Evolutionary conservation across 345 rosid species (phyloP), one percentile per base, ranked within the genome.

Genomic region (Durio zibethinus): DNA sequence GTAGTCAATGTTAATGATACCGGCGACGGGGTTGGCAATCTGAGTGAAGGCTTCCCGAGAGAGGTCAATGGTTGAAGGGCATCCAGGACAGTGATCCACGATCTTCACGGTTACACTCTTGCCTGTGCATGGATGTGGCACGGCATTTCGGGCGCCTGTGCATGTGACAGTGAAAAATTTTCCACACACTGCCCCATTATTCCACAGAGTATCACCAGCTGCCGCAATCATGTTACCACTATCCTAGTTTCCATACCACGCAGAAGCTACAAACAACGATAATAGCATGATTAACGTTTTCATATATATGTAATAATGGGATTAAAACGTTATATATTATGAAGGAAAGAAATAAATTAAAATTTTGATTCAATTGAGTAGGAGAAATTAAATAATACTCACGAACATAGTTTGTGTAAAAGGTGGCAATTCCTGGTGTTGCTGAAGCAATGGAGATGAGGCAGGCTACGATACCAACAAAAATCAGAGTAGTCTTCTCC

Each of bases 21-120:
- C 83, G 4, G 84, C 86, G 0, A 47, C 47, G 2, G 74, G 23
- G 12, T 82, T 20, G 21, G 84, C 86, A 3, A 83, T 85, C 42
- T 23, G 67, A 48, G 80, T 7, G 82, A 83, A 83, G 64, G 88
- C 88, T 52, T 83, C 75, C 9, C 4, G 9, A 0, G 88, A 83
- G 57, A 86, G 83, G 40, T 80, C 84, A 12, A 86, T 21, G 33
- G 80, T 80, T 0, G 77, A 75, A 4, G 11, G 74, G 75, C 86
- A 86, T 5, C 75, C 75, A 1, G 56, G 65, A 38, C 83, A 83
- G 4, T 47, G 75, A 70, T 83, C 85, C 11, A 77, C 83, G 5
- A 83, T 47, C 56, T 23, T 80, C 21, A 83, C 83, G 0, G 50
- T 72, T 4, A 83, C 83, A 4, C 60, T 67, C 3, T 61, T 52